Conservation (phyloP, 805 yeast genomes). For the Nakazawaea wyomingensis region DNA sequence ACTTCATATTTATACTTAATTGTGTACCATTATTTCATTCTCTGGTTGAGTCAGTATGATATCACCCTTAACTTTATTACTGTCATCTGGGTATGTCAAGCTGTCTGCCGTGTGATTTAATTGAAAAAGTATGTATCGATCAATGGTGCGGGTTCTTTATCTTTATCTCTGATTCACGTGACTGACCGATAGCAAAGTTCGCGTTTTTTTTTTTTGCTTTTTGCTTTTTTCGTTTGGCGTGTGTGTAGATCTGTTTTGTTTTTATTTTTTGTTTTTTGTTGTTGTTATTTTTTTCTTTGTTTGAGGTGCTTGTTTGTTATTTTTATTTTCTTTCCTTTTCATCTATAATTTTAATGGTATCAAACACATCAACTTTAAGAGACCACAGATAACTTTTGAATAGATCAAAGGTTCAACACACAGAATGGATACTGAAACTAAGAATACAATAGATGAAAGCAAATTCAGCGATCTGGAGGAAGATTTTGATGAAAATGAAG, state of each 20-base stretch:
- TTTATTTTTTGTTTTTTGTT: not conserved
- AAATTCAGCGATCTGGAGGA: conserved; percentile 4
- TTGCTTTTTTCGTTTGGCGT: not conserved
- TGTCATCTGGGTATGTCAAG: not conserved
- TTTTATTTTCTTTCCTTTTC: no score
- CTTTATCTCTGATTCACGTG: not conserved
- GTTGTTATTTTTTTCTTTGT: not conserved
- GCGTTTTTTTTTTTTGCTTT: not conserved
- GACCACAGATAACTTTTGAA: no score
- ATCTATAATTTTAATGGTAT: no score
- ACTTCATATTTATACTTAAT: no score
- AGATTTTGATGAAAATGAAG: conserved; percentile 6
- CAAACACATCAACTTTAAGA: not conserved
- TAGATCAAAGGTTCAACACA: no score
- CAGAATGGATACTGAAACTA: not conserved
- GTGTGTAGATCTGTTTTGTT: not conserved
- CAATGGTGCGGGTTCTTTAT: not conserved
- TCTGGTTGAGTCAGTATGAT: no score
- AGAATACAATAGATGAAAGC: not conserved
- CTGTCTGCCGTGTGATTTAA: not conserved
- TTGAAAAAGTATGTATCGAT: not conserved
- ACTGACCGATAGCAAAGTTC: not conserved
- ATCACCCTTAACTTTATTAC: no score
- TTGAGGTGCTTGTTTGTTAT: no score
- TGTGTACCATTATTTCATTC: no score